These are phyloP conservation scores for Triticum monococcum DNA, from an alignment of 176 grass and related monocot species.

Conservation along the genomic window DNA sequence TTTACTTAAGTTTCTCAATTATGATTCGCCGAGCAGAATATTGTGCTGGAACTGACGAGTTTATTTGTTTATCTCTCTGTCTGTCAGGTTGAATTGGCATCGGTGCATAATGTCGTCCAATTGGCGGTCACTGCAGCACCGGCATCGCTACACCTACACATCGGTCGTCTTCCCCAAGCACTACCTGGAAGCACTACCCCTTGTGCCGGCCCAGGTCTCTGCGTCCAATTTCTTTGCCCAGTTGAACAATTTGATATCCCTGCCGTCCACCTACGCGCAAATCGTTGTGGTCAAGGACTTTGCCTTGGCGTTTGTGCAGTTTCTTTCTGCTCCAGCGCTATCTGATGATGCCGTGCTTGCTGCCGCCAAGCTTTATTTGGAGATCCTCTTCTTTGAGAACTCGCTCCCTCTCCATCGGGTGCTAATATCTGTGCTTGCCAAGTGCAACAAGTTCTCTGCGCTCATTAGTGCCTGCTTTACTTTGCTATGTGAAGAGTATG, in stretches of 20 bases:
- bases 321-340: constrained; percentile 44
- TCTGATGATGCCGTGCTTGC: constrained; percentile 38
- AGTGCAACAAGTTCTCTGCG: constrained; percentile 56
- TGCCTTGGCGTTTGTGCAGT: constrained; percentile 58
- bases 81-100: constrained; percentile 10
- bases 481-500: constrained; percentile 69
- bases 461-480: constrained; percentile 65
- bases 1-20: not conserved
- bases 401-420: constrained; percentile 80
- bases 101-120: constrained; percentile 65
- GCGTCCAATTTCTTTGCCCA: constrained; percentile 57
- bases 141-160: constrained; percentile 86
- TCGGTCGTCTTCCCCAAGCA: constrained; percentile 76
- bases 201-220: constrained; percentile 29
- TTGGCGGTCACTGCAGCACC: constrained; percentile 89
- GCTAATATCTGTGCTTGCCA: constrained; percentile 76
- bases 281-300: constrained; percentile 68
- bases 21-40: not conserved
- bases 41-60: not conserved
- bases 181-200: constrained; percentile 57
- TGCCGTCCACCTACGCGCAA: constrained; percentile 82
- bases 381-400: constrained; percentile 92
- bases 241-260: constrained; percentile 66
- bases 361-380: constrained; percentile 65
- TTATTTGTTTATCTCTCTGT: not conserved